These are phyloP conservation scores for Babesia divergens DNA, from an alignment of 169 alveolate species.

Conservation along the genomic window DNA sequence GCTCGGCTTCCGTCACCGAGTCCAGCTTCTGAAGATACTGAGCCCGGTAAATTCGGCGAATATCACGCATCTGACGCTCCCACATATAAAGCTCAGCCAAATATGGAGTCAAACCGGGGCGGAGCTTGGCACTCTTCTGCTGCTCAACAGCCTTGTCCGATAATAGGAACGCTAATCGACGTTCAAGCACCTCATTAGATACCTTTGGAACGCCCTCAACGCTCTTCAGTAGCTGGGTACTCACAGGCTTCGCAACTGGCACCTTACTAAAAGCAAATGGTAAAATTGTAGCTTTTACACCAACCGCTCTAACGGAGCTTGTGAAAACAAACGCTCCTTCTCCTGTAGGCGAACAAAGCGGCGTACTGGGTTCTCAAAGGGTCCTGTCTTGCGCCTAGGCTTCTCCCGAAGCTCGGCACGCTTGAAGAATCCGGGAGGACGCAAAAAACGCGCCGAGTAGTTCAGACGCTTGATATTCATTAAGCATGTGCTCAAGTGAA, in stretches of 20 bases:
- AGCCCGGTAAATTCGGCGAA: conserved; percentile 77
- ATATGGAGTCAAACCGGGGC: conserved; percentile 81
- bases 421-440: conserved; percentile 73
- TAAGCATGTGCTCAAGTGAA: conserved; percentile 6
- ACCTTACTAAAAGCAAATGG: conserved; percentile 43
- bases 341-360: conserved; percentile 75
- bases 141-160: conserved; percentile 75
- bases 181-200: conserved; percentile 68
- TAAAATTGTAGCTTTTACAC: not conserved
- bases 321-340: conserved; percentile 75
- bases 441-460: conserved; percentile 58
- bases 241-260: conserved; percentile 68
- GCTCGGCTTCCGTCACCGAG: conserved; percentile 78
- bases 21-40: conserved; percentile 77
- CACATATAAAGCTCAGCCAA: conserved; percentile 81
- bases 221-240: conserved; percentile 49
- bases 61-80: conserved; percentile 83
- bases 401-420: conserved; percentile 82
- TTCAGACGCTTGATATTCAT: conserved; percentile 19
- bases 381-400: conserved; percentile 78
- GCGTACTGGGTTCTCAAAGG: conserved; percentile 77
- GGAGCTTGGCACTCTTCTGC: conserved; percentile 74
- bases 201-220: conserved; percentile 76
- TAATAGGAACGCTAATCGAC: conserved; percentile 74
- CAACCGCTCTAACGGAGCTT: conserved; percentile 73